Base-by-base conservation (phyloP, 2,329 filamentous ascomycete species). In the Pseudocercospora musae region DNA sequence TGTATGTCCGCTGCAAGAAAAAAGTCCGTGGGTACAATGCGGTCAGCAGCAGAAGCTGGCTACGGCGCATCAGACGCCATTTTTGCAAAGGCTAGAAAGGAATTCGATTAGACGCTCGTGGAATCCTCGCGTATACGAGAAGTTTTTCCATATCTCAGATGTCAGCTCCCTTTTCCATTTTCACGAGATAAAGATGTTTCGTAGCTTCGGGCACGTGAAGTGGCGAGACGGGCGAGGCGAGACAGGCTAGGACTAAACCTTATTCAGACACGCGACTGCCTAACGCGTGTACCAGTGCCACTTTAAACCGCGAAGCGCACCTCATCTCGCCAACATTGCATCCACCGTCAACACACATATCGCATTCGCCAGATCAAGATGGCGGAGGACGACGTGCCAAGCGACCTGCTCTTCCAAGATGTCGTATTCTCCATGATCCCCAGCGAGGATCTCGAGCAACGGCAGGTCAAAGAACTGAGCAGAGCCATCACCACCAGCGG, bases 401-500 rank as follows among this genome's bases (percentile, higher is more conserved):
- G 46, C 29, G 67, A 60, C 9, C 56, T 58, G 40, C 63, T 81
- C 1, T 81, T 81, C 57, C 68, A 71, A 20, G 75, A 74, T 23
- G 69, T 77, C 23, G 70, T 62, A 42, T 80, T 81, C 66, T 77
- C 77, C 13, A 74, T 81, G 53, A 78, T 81, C n/a, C 78, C 78
- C 10, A 76, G 73, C 65, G 68, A 71, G 18, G 70, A 70, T 7
- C 56, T 74, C 4, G 62, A 62, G 33, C 64, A 62, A 10, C 46
- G 40, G 23, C 66, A 86, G 82, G 70, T 84, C 57, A 76, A 78
- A 27, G 74, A 78, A 5, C 42, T 65, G 40, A 31, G 55, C 21
- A 59, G 18, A 10, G 71, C 76, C 1, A 75, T 87, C 49, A 73
- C 77, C 63, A 72, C 78, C 62, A 75, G 82, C 68, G 82, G 81